Percentiles rank a stretch among this genome's conserved stretches.
phyloP scores from a whole-genome alignment of 2,329 filamentous ascomycete species.

The Fusarium continuum region DNA sequence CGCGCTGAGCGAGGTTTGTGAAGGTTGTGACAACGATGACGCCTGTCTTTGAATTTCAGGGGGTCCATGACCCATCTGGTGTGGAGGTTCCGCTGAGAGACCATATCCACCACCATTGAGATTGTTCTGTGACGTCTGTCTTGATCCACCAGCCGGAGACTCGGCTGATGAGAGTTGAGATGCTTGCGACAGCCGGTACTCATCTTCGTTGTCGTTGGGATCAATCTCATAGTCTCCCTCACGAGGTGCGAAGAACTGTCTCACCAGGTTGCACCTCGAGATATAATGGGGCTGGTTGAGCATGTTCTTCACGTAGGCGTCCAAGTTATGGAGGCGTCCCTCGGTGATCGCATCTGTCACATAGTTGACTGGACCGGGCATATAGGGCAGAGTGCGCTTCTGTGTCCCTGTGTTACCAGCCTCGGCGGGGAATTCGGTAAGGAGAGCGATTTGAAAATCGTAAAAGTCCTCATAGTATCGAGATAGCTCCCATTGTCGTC shows the following conservation, averaged over 20 bases:
- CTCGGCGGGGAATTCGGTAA: slow-evolving; percentile 91
- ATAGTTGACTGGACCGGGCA: slow-evolving; percentile 97
- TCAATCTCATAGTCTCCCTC: slow-evolving; percentile 95
- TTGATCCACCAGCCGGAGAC: slow-evolving; percentile 67
- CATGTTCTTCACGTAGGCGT: slow-evolving; percentile 94
- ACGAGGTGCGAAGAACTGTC: slow-evolving; percentile 88
- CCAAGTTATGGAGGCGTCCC: slow-evolving; percentile 88
- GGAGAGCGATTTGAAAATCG: slow-evolving; percentile 94
- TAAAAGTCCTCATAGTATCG: slow-evolving; percentile 99
- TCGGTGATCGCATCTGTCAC: slow-evolving; percentile 98
- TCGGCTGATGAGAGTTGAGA: slow-evolving; percentile 74
- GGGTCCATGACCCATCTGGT: slow-evolving; percentile 50
- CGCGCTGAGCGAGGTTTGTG: slow-evolving; percentile 61
- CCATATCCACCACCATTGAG: slow-evolving; percentile 67
- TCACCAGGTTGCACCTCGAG: slow-evolving; percentile 82
- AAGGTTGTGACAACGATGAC: slow-evolving; percentile 48
- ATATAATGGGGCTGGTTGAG: slow-evolving; percentile 86
- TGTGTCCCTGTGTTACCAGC: slow-evolving; percentile 85
- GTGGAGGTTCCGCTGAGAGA: slow-evolving; percentile 59
- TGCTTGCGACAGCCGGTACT: slow-evolving; percentile 77
- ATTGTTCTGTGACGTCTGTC: slow-evolving; percentile 72
- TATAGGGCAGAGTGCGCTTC: slow-evolving; percentile 88
- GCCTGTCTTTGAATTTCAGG: slow-evolving; percentile 38
- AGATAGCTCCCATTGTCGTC: slow-evolving; percentile 89
- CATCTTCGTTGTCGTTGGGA: slow-evolving; percentile 74